Percentiles rank a stretch among this genome's conserved stretches.
These are phyloP conservation scores for Bipolaris victoriae DNA, from an alignment of 2,329 filamentous ascomycete species.

Conservation along the genomic window DNA sequence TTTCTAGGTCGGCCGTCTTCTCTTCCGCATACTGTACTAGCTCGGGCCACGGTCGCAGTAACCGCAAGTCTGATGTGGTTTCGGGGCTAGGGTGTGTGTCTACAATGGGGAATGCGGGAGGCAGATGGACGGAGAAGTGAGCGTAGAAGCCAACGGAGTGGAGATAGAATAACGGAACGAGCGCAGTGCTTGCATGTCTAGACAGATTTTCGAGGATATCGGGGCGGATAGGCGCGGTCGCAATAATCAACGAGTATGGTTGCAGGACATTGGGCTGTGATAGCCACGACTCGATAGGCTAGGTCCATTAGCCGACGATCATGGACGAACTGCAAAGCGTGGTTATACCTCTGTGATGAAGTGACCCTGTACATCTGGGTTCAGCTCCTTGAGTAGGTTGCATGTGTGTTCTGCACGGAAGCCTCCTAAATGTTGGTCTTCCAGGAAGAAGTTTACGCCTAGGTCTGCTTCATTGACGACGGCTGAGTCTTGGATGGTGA, in stretches of 20 bases:
- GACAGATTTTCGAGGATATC: constrained; percentile 59
- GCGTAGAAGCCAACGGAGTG: constrained; percentile 94
- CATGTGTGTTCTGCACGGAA: constrained; percentile 79
- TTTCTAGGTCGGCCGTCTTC: constrained; percentile 72
- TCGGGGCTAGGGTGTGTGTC: constrained; percentile 94
- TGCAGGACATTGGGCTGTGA: constrained; percentile 48
- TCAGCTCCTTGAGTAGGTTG: constrained; percentile 81
- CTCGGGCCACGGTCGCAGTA: constrained; percentile 86
- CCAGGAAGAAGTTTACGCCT: constrained; percentile 96
- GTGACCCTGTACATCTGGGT: constrained; percentile 85
- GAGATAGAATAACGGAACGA: constrained; percentile 78
- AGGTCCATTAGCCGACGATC: constrained; percentile 22
- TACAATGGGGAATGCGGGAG: constrained; percentile 85
- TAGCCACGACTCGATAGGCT: constrained; percentile 56
- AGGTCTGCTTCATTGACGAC: constrained; percentile 81
- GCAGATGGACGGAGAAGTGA: constrained; percentile 80
- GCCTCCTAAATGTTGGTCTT: constrained; percentile 76
- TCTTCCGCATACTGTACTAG: constrained; percentile 69
- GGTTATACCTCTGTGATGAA: constrained; percentile 63
- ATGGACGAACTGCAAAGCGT: neutral
- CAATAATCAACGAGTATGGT: constrained; percentile 66
- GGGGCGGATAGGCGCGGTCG: constrained; percentile 64
- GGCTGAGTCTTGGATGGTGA: constrained; percentile 85
- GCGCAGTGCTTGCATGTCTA: constrained; percentile 59
- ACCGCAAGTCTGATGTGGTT: constrained; percentile 80